These are phyloP conservation scores for Evansstolkia leycettana DNA, from an alignment of 495 filamentous ascomycete genomes.

Conservation along the genomic window DNA sequence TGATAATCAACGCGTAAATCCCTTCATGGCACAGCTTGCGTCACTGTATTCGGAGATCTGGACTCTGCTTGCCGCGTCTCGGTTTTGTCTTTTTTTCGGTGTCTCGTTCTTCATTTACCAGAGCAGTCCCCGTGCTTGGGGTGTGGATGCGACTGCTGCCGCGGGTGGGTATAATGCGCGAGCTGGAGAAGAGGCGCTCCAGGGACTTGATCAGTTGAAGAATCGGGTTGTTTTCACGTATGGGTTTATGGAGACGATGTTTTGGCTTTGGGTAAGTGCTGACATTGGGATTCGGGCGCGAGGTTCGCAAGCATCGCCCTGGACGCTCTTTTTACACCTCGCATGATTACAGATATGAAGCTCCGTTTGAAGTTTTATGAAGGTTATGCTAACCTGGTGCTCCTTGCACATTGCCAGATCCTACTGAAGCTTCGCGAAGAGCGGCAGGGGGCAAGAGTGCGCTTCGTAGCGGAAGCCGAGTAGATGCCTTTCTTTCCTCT, in stretches of 20 bases:
- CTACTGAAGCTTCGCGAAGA: conserved; percentile 32
- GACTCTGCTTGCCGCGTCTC: conserved; percentile 56
- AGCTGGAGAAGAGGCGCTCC: conserved; percentile 18
- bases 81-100: conserved; percentile 51
- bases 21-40: conserved; percentile 17
- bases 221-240: conserved; percentile 75
- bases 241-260: conserved; percentile 70
- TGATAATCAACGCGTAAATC: conserved; percentile 14
- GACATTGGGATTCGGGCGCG: not conserved
- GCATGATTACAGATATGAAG: no score
- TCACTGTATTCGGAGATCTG: conserved; percentile 63
- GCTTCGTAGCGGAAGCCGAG: conserved; percentile 22
- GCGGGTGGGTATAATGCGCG: conserved; percentile 10
- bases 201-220: conserved; percentile 48
- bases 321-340: no score
- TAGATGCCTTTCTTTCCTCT: conserved; percentile 1
- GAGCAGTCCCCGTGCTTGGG: conserved; percentile 29
- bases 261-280: conserved; percentile 74
- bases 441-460: conserved; percentile 24
- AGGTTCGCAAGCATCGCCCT: no score
- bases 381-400: no score
- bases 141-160: conserved; percentile 7
- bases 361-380: no score
- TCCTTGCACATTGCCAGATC: conserved; percentile 30
- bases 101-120: conserved; percentile 60